These are phyloP conservation scores for Aureobasidium musti DNA, from an alignment of 2,329 filamentous ascomycete species.

Conservation along the genomic window DNA sequence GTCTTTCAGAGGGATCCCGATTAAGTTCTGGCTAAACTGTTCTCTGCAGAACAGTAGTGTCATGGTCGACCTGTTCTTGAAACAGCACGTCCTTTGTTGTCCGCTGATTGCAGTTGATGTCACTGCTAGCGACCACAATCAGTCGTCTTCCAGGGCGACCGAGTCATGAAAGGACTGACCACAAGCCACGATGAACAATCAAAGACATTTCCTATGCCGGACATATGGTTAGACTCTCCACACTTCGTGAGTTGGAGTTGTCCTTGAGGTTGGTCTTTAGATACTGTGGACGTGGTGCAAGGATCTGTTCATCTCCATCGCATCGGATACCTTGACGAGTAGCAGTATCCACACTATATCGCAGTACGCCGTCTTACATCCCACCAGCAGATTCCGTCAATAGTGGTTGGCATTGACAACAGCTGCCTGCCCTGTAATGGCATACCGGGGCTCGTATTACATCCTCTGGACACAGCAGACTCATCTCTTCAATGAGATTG, in stretches of 20 bases:
- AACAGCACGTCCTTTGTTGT: slow-evolving; percentile 2
- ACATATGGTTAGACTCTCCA: background rate
- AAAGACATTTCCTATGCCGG: slow-evolving; percentile 18
- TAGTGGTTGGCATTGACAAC: background rate
- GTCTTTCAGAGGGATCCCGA: too few species aligned
- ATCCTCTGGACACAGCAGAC: slow-evolving; percentile 19
- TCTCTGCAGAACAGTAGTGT: too few species aligned
- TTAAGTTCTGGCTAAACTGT: background rate
- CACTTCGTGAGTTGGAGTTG: background rate
- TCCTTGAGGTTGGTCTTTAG: background rate
- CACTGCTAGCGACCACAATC: background rate
- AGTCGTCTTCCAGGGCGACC: too few species aligned
- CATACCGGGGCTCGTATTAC: slow-evolving; percentile 9
- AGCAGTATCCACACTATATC: background rate
- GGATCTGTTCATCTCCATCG: background rate
- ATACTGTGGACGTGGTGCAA: background rate
- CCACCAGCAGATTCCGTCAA: background rate
- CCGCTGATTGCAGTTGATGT: slow-evolving; percentile 14
- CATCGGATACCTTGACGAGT: background rate
- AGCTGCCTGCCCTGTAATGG: background rate
- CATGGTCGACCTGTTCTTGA: background rate
- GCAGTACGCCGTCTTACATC: fast-evolving
- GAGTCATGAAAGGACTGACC: slow-evolving; percentile 1
- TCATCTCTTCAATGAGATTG: slow-evolving; percentile 20
- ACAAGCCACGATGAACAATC: slow-evolving; percentile 4